Percentiles rank a stretch among this genome's conserved stretches.
Evolutionary conservation across 257 asterid genomes (phyloP).

Genomic region (Pogostemon cablin): DNA sequence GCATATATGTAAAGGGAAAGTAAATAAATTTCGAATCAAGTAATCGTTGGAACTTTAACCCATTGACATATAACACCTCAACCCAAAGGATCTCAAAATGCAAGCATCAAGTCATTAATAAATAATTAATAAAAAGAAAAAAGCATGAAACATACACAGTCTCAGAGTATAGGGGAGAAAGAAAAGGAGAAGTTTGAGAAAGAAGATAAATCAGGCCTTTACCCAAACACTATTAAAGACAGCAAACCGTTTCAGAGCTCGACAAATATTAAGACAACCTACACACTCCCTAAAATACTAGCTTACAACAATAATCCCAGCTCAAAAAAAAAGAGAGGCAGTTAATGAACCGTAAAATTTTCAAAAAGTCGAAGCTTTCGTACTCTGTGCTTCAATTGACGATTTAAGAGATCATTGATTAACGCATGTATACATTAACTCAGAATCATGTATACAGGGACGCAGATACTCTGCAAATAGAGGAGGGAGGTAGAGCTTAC

Average conservation of each 20-base stretch:
- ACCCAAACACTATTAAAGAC: neutral
- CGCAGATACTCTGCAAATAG: neutral
- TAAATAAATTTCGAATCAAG: constrained; percentile 8
- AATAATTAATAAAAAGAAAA: neutral
- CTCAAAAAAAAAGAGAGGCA: constrained; percentile 15
- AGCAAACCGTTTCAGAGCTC: neutral
- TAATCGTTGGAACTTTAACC: constrained; percentile 4
- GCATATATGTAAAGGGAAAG: neutral
- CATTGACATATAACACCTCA: neutral
- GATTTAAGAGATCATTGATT: neutral
- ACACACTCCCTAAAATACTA: constrained; percentile 24
- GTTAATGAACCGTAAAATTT: constrained; percentile 23
- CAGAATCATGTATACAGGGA: neutral
- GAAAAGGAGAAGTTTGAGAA: neutral
- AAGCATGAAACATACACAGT: neutral
- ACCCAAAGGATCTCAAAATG: neutral
- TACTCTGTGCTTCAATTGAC: constrained; percentile 11
- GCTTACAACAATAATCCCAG: neutral
- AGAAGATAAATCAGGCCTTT: neutral
- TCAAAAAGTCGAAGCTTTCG: constrained; percentile 8
- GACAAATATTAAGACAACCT: neutral
- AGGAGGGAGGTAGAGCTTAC: constrained; percentile 47
- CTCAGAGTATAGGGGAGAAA: neutral
- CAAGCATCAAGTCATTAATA: neutral
- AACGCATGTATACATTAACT: constrained; percentile 6